Base-by-base conservation (phyloP, 352 stramenopile species). In the Phytophthora chlamydospora region DNA sequence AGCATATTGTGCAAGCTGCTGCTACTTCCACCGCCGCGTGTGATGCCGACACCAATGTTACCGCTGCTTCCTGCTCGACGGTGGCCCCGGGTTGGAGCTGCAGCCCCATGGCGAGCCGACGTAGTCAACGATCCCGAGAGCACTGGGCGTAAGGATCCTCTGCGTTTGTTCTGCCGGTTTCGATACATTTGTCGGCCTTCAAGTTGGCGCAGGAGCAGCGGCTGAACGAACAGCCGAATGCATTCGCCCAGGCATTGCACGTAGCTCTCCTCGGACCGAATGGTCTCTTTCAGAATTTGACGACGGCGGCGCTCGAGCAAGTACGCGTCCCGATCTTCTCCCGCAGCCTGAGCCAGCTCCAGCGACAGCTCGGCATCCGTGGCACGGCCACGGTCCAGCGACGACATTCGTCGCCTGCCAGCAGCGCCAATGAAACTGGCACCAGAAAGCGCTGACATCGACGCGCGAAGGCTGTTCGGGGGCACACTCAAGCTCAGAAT, bases 201-300 rank as follows among this genome's bases (percentile, higher is more conserved):
- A 11, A 95, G 70, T 50, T 95, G 85, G 0, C 87, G 73, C 7
- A 95, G 66, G 17, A 95, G 44, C 41, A 96, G 60, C 21, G 87
- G 87, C 45, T 94, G 85, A 16, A 96, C 85, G 51, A 90, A 96
- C 7, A 93, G 57, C 5, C 79, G 86, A 46, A 93, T 93, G 61
- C 87, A 96, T 34, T 94, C 82, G n/a, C 83, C 79, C 11, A 96
- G 53, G 31, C 84, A 91, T 40, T 83, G 75, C 13, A 96, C 84
- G 45, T 94, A 96, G 60, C 80, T 91, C 47, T 94, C 80, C 63
- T 95, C 87, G 0, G 87, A 90, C 8, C 84, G 87, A 35, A 93
- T 85, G 24, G 93, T 86, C 51, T 94, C 85, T 47, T 90, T 91
- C 40, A 95, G 70, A 51, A 93, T 95, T 32, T 92, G 80, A 21